A percentile compares a stretch with the other conserved stretches of the same genome.
phyloP scores from a whole-genome alignment of 768 basidiomycete genomes.

The Pleurotus pulmonarius region DNA sequence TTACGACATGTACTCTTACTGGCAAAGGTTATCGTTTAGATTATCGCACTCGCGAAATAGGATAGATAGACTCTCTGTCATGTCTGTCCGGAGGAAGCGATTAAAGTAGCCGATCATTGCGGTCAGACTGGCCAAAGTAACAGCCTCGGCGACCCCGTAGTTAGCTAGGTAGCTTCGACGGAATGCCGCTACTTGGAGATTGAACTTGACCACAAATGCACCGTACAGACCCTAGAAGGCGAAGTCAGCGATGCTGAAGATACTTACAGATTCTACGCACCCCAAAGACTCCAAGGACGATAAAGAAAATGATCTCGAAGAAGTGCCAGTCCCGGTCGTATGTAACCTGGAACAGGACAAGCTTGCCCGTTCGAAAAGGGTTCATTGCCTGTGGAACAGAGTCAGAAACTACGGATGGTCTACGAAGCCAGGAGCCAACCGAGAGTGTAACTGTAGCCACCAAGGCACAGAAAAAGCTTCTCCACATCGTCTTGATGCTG shows the following conservation, averaged over 20 bases:
- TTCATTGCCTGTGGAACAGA: slow-evolving; percentile 79
- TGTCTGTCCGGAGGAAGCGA: slow-evolving; percentile 91
- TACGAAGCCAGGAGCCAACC: slow-evolving; percentile 45
- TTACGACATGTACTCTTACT: slow-evolving; percentile 56
- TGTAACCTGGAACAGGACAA: slow-evolving; percentile 96
- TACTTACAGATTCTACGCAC: slow-evolving; percentile 39
- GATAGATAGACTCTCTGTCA: slow-evolving; percentile 95
- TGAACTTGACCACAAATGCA: slow-evolving; percentile 95
- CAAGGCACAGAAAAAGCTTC: slow-evolving; percentile 94
- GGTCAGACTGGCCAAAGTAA: slow-evolving; percentile 81
- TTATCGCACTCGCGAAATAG: slow-evolving; percentile 96
- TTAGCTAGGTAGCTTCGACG: slow-evolving; percentile 84
- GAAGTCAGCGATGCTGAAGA: not conserved
- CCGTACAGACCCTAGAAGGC: slow-evolving; percentile 85
- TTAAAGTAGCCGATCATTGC: slow-evolving; percentile 94
- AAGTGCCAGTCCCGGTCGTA: slow-evolving; percentile 99
- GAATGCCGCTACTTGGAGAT: slow-evolving; percentile 92
- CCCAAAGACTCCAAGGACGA: slow-evolving; percentile 94
- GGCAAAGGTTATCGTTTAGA: slow-evolving; percentile 93
- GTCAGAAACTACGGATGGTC: not conserved
- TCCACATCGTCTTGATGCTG: slow-evolving; percentile 98
- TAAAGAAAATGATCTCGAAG: slow-evolving; percentile 96
- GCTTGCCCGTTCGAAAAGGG: slow-evolving; percentile 95
- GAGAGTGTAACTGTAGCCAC: slow-evolving; percentile 95
- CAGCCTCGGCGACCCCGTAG: slow-evolving; percentile 86